A percentile compares a stretch with the other conserved stretches of the same genome.
phyloP scores from a whole-genome alignment of 495 filamentous ascomycete species.

The Penicillium ucsense region DNA sequence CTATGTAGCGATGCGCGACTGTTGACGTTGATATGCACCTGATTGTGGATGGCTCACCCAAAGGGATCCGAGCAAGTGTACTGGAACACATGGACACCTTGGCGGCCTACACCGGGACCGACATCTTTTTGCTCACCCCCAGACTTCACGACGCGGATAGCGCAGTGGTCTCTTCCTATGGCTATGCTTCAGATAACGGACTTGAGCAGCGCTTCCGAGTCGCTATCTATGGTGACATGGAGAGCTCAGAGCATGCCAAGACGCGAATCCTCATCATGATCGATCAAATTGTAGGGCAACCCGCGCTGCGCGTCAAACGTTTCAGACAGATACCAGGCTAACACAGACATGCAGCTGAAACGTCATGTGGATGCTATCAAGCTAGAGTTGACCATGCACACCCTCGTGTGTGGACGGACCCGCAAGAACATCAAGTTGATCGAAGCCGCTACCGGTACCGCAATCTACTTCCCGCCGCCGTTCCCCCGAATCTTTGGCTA shows the following conservation, averaged over 20 bases:
- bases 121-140: constrained; percentile 87
- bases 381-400: constrained; percentile 80
- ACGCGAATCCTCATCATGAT: constrained; percentile 93
- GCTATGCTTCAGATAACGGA: constrained; percentile 54
- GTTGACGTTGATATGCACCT: constrained; percentile 86
- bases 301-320: not conserved
- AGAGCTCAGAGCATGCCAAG: constrained; percentile 94
- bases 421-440: constrained; percentile 96
- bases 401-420: constrained; percentile 78
- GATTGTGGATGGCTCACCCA: constrained; percentile 61
- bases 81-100: constrained; percentile 77
- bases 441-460: constrained; percentile 85
- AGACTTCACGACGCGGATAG: constrained; percentile 50
- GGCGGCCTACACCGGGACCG: constrained; percentile 78
- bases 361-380: constrained; percentile 73
- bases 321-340: constrained; percentile 11
- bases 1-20: constrained; percentile 69
- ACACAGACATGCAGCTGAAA: constrained; percentile 54
- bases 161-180: constrained; percentile 48
- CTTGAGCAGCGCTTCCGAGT: constrained; percentile 78
- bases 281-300: constrained; percentile 77
- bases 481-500: constrained; percentile 87
- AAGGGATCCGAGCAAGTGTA: constrained; percentile 58
- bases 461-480: constrained; percentile 93
- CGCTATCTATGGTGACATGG: constrained; percentile 88